Base-by-base conservation (phyloP, 148 eudicot genomes). In the Cornus kousa region DNA sequence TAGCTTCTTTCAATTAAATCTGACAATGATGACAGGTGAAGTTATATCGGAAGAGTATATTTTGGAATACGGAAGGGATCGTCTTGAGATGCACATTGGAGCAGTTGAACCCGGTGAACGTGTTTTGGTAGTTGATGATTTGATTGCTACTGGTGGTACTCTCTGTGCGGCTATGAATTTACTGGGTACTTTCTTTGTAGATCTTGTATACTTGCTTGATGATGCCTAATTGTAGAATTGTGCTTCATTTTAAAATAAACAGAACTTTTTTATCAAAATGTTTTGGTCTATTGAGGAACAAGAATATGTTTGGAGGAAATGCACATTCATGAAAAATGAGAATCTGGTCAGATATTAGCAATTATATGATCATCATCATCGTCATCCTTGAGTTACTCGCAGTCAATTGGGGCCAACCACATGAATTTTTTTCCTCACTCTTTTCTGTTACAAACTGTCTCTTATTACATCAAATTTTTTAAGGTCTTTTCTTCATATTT, bases 111-210 rank as follows among this genome's bases (percentile, higher is more conserved):
- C 84, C 23, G 92, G 90, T 35, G 98, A 95, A 46, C 90, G 88
- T 82, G 96, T 97, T 74, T 77, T 94, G 81, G 89, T 94, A 12
- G 97, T 94, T 65, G 98, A 93, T 91, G 97, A 91, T 87, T 87
- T 95, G 80, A 88, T 95, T 82, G 98, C 95, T 71, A 95, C 98
- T 75, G 95, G 95, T 62, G 98, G 98, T 79, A 94, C 98, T 70
- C 91, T 94, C 39, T 89, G 90, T 92, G 98, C 98, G 0, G 98
- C 98, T 43, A 94, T 92, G 89, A 87, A 83, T 79, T 83, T 94
- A 78, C 77, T 94, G 62, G 98, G 98, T 94, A 93, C 65, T 33
- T 14, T 48, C 28, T 24, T 23, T 20, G 7, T 75, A 37, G 28
- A 23, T 24, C 19, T 22, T 74, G 35, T 35, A 9, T 40, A 43